A percentile compares a stretch with the other conserved stretches of the same genome.
These are phyloP conservation scores for Penicillium fimorum DNA, from an alignment of 495 filamentous ascomycete genomes.

Conservation along the genomic window DNA sequence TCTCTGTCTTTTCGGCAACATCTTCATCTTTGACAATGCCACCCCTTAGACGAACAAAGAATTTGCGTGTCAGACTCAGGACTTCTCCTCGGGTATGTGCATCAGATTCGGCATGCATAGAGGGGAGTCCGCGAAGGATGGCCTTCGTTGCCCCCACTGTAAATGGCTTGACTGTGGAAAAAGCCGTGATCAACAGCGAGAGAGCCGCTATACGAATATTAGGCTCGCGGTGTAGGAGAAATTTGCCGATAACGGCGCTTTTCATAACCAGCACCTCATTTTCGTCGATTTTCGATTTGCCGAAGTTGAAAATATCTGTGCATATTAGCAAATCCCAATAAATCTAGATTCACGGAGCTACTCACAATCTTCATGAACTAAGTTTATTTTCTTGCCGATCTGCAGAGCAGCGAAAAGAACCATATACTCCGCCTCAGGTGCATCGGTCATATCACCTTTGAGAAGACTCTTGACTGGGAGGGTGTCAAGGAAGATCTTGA, in stretches of 20 bases:
- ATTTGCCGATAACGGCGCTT: constrained; percentile 43
- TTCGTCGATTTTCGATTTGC: constrained; percentile 13
- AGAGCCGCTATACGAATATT: constrained; percentile 71
- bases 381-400: constrained; percentile 72
- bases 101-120: constrained; percentile 79
- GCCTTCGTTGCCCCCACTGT: constrained; percentile 55
- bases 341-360: not conserved
- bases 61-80: constrained; percentile 61
- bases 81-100: constrained; percentile 77
- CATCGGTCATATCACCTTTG: constrained; percentile 40
- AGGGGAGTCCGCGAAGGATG: constrained; percentile 58
- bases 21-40: constrained; percentile 31
- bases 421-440: constrained; percentile 52
- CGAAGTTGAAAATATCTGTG: constrained; percentile 31
- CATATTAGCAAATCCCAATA: constrained; percentile 17
- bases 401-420: constrained; percentile 69
- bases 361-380: constrained; percentile 73
- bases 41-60: constrained; percentile 62
- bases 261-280: constrained; percentile 34
- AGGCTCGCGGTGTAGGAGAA: constrained; percentile 61
- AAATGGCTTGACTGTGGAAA: constrained; percentile 68
- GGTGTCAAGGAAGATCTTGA: constrained; percentile 54
- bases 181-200: constrained; percentile 68
- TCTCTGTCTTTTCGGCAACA: constrained; percentile 8
- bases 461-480: constrained; percentile 42